phyloP scores from a whole-genome alignment of 2,329 filamentous ascomycete genomes.

The Plectosphaerella sp. region DNA sequence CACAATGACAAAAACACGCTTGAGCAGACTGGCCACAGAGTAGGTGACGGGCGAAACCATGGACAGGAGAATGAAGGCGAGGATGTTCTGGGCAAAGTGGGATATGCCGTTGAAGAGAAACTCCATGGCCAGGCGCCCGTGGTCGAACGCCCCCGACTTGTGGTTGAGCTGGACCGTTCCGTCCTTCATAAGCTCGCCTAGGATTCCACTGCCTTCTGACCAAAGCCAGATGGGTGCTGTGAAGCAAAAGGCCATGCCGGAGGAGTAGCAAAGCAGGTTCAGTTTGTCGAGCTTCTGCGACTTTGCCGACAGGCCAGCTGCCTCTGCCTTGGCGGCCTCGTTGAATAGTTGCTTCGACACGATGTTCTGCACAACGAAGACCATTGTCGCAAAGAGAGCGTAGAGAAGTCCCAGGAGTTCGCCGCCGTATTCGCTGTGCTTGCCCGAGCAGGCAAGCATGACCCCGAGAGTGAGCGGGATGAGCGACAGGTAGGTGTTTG shows the following conservation, averaged over 20 bases:
- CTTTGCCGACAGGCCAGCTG: constrained; percentile 58
- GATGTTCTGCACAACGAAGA: constrained; percentile 98
- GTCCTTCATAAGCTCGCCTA: constrained; percentile 66
- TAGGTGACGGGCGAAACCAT: constrained; percentile 96
- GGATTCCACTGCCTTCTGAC: constrained; percentile 75
- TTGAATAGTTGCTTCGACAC: constrained; percentile 98
- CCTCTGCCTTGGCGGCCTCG: constrained; percentile 80
- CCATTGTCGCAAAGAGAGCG: constrained; percentile 82
- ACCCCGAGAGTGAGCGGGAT: constrained; percentile 93
- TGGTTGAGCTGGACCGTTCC: constrained; percentile 64
- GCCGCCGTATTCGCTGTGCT: constrained; percentile 63
- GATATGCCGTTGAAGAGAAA: constrained; percentile 97
- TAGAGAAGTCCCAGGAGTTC: constrained; percentile 88
- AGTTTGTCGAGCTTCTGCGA: constrained; percentile 90
- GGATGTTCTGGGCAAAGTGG: constrained; percentile 93
- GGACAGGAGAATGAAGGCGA: constrained; percentile 88
- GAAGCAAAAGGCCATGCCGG: constrained; percentile 82
- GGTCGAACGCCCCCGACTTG: constrained; percentile 65
- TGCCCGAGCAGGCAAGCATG: constrained; percentile 90
- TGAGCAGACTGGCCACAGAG: constrained; percentile 91
- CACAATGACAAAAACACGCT: constrained; percentile 94
- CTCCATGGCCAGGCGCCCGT: constrained; percentile 72
- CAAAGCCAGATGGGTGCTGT: constrained; percentile 92
- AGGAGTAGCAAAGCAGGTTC: constrained; percentile 96
- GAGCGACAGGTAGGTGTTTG: constrained; percentile 81